Evolutionary conservation across 352 stramenopile species (phyloP), one percentile per base, ranked within the genome.

Genomic region (Globisporangium ultimum): DNA sequence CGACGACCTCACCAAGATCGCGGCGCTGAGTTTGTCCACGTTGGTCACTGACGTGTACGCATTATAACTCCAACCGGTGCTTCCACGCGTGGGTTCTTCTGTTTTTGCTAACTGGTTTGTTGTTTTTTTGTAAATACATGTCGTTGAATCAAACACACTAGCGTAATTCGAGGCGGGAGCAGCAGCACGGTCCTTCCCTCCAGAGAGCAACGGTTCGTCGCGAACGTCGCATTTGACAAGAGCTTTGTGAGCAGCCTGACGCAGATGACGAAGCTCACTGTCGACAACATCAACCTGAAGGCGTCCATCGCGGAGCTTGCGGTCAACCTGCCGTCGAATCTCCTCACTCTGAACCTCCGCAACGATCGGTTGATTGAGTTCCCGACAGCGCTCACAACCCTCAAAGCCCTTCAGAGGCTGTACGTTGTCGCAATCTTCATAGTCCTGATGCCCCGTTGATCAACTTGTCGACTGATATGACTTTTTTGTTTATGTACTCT

Each of bases 281-380:
- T 61, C 6, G 46, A 6, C 12, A 61, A 49, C 38, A 4, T 61
- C 1, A 48, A 54, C 17, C 46, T 61, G 18, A 14, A 17, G 14
- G 15, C 4, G 8, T n/a, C 28, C 14, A 48, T 61, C 18, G 45
- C 24, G 43, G 12, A n/a, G 3, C n/a, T 61, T 18, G 32, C 28
- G 3, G 8, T 11, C 43, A 40, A 48, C 32, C 32, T 61, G 7
- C 55, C 55, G 7, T 21, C 9, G 11, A 38, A 21, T 1, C 1
- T 61, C 6, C n/a, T 21, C 12, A 28, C 15, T 5, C 45, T 61
- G 18, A 20, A 47, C 20, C 15, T 61, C 12, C 18, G 14, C 8
- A 61, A 61, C 45, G 47, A 22, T 7, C 7, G 21, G 17, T 3
- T 55, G 20, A 38, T 8, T 15, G 14, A 32, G 34, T 61, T 61